Evolutionary conservation across 176 grass and related monocot species (phyloP), one percentile per base, ranked within the genome.

Genomic region (Juncus inflexus): DNA sequence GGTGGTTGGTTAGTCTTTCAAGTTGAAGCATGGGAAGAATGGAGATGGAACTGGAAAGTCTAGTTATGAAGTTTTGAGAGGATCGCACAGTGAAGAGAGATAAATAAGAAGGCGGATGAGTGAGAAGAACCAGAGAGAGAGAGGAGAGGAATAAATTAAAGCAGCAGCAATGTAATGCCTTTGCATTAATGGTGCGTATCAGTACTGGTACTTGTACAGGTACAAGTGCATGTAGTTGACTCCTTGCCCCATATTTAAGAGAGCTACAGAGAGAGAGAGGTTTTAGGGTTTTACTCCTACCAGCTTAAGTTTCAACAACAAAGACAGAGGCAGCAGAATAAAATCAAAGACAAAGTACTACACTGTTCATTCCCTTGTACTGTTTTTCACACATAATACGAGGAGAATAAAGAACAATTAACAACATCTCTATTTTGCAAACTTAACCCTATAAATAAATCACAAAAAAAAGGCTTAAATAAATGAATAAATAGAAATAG

Each of bases 1-100:
- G 72, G 40, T 61, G 28, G 10, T 43, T 12, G 52, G 69, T 67
- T 39, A 38, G 28, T 40, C 52, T 73, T 43, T 73, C 80, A 28
- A 28, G 61, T 40, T 89, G 79, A 45, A 83, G 70, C 13, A 83
- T 84, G 66, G 82, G 83, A 60, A 92, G 83, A 77, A 94, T 86
- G 66, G 73, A 73, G 59, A 43, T 56, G 40, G 67, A 12, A 61
- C 15, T 35, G 55, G 6, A 49, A 57, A 37, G 9, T 45, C 65
- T 58, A 60, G 38, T 38, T 50, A 77, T 68, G 72, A 64, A 81
- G 70, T 70, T 58, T 37, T 55, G n/a, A 49, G 14, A 14, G 36
- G 72, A 62, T 58, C 11, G 58, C 66, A 66, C 69, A 42, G 60
- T 45, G 58, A 73, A 55, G 63, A 68, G 59, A 67, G n/a, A 19